Evolutionary conservation across 2,329 filamentous ascomycete species (phyloP).

Genomic region (Diaporthe caulivora): DNA sequence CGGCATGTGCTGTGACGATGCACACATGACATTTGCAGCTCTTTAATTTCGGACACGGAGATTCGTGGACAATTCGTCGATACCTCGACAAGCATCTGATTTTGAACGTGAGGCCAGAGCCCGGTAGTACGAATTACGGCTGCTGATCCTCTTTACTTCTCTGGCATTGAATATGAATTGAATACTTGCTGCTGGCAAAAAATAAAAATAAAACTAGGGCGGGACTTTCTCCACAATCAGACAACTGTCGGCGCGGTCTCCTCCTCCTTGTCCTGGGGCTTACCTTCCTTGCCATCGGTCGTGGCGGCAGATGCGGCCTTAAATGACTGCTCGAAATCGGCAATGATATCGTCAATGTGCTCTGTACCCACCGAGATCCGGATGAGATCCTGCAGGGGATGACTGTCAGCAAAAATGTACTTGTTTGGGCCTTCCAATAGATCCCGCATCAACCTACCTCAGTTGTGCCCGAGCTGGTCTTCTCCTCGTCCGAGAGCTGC

Average conservation of each 20-base stretch:
- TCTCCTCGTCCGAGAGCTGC: constrained; percentile 88
- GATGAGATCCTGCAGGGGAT: constrained; percentile 76
- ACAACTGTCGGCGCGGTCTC: constrained; percentile 54
- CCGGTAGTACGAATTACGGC: background rate
- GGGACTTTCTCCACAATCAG: constrained; percentile 41
- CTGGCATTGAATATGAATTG: background rate
- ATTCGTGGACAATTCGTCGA: too few species aligned
- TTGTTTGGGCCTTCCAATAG: background rate
- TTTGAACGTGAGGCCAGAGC: background rate
- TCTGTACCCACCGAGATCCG: constrained; percentile 96
- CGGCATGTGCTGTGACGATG: too few species aligned
- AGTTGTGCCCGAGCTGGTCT: constrained; percentile 82
- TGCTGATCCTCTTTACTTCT: background rate
- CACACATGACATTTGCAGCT: background rate
- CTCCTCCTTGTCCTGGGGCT: constrained; percentile 50
- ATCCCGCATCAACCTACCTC: constrained; percentile 60
- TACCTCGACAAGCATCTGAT: background rate
- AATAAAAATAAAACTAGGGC: background rate
- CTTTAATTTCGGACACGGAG: too few species aligned
- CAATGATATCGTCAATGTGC: constrained; percentile 97
- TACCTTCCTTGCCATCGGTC: constrained; percentile 48
- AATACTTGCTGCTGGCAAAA: background rate
- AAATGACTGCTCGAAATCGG: constrained; percentile 94
- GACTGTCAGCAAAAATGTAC: background rate
- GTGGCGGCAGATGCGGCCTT: constrained; percentile 65